Base-by-base conservation (phyloP, 257 asterid species). In the Solanum bukasovii region DNA sequence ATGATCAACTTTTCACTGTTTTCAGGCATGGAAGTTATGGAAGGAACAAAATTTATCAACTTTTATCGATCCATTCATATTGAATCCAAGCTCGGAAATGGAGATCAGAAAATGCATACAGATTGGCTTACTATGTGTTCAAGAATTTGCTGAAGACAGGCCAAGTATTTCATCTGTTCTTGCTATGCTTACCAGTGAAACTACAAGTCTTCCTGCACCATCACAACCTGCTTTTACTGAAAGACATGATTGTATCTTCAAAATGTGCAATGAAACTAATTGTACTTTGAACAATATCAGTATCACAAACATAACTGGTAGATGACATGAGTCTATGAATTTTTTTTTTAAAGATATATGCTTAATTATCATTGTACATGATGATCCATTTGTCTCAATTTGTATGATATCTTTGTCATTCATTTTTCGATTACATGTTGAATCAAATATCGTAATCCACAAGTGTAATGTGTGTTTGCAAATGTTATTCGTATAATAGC, bases 1-100 rank as follows among this genome's bases (percentile, higher is more conserved):
- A 61, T 35, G 46, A 12, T 46, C n/a, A 5, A 0, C 3, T 35
- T 35, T 63, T 21, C 5, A 20, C 46, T 38, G 88, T 83, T 49
- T 77, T 31, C 89, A 94, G 96, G 94, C 93, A 31, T 94, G 95
- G 96, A 93, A 89, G 90, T 89, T 88, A 13, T 94, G 95, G 98
- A 87, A 87, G 14, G 89, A 88, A n/a, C 91, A 89, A 40, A 67
- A 61, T 71, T 90, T 91, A 9, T 42, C 78, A 63, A 91, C 92
- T 59, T 81, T 95, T 31, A 87, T 90, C 90, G 93, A 94, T 90
- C 93, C 92, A 4, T 71, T 42, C 6, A 85, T 94, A 31, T 87
- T 73, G n/a, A 87, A 88, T 44, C 92, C 92, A 16, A 90, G 90
- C 84, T 46, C 34, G 68, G 59, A 33, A 68, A 91, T 78, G 40